These are phyloP conservation scores for Crithidia expoeki DNA, from an alignment of 208 protist species.

Conservation along the genomic window DNA sequence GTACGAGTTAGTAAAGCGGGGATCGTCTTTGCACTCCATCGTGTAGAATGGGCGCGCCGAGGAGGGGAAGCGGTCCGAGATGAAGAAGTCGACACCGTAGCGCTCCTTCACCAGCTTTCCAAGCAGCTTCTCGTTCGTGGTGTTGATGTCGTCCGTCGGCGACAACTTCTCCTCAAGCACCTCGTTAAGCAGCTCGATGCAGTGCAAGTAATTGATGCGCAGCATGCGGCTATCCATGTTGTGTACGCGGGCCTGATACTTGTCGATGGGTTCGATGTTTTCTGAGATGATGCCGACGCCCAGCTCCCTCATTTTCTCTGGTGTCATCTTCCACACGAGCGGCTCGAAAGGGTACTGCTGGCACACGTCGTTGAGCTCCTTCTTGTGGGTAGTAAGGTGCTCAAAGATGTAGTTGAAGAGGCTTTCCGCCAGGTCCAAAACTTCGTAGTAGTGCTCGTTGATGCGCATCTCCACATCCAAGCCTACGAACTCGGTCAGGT, in stretches of 20 bases:
- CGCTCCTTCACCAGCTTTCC: constrained; percentile 97
- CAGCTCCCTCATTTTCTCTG: constrained; percentile 80
- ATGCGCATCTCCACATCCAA: constrained; percentile 99
- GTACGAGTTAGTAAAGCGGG: constrained; percentile 96
- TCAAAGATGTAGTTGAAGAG: constrained; percentile 98
- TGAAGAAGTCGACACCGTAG: constrained; percentile 99
- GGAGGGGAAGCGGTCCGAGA: constrained; percentile 98
- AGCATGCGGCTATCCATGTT: constrained; percentile 86
- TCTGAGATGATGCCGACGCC: constrained; percentile 87
- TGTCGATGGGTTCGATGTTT: constrained; percentile 68
- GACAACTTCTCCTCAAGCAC: constrained; percentile 80
- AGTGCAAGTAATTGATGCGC: constrained; percentile 93
- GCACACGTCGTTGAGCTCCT: constrained; percentile 86
- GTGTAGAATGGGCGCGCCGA: constrained; percentile 99
- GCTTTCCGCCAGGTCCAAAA: constrained; percentile 95
- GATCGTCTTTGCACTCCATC: constrained; percentile 97
- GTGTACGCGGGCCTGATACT: constrained; percentile 78
- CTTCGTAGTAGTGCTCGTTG: constrained; percentile 99
- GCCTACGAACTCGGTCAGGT: constrained; percentile 99
- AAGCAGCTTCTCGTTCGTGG: constrained; percentile 95
- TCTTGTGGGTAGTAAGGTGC: constrained; percentile 70
- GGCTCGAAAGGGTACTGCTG: constrained; percentile 95
- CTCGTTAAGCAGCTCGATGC: constrained; percentile 94
- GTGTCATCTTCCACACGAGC: constrained; percentile 86
- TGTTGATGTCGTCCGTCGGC: constrained; percentile 94